Evolutionary conservation across 306 rosid genomes (phyloP).

Genomic region (Senna tora): DNA sequence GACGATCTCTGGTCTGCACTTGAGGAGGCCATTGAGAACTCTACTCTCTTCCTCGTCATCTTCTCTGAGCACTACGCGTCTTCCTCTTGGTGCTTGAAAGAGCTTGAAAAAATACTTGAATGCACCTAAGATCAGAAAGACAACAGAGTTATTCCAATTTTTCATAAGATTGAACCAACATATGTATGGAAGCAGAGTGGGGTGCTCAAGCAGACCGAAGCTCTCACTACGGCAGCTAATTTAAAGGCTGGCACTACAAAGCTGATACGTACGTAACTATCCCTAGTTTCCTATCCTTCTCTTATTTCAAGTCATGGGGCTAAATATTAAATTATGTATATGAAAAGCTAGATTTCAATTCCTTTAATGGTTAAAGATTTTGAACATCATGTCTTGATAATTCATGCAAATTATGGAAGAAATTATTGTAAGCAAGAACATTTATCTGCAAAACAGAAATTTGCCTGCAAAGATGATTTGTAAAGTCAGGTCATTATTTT

Average conservation of each 20-base stretch:
- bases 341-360: not conserved
- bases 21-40: not conserved
- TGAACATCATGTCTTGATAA: not conserved
- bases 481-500: no score
- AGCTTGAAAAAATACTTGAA: not conserved
- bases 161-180: not conserved
- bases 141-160: not conserved
- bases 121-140: not conserved
- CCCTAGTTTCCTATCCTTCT: not conserved
- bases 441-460: no score
- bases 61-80: not conserved
- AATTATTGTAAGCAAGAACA: no score
- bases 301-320: not conserved
- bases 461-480: no score
- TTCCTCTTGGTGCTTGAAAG: constrained; percentile 1
- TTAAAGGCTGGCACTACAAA: not conserved
- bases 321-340: no score
- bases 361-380: no score
- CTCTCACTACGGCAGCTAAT: not conserved
- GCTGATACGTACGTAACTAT: not conserved
- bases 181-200: not conserved
- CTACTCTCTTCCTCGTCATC: not conserved
- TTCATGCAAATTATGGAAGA: no score
- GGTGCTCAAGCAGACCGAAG: no score
- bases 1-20: not conserved